phyloP scores from a whole-genome alignment of 2,329 filamentous ascomycete species.

The Cercospora sp. region DNA sequence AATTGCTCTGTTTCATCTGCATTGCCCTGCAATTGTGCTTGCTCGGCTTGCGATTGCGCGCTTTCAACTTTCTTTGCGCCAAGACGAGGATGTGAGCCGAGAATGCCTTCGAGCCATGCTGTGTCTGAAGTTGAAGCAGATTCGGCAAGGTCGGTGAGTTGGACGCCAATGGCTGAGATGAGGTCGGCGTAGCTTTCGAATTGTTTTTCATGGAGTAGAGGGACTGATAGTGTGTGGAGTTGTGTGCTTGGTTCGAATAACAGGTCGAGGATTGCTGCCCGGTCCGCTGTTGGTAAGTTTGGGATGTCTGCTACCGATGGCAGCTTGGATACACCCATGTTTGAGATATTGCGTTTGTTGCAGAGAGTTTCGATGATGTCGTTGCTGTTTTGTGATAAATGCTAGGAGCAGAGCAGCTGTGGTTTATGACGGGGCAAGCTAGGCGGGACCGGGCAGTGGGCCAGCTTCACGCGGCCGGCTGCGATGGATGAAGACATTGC shows the following conservation, averaged over 20 bases:
- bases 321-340: conserved; percentile 42
- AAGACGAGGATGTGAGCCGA: conserved; percentile 79
- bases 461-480: conserved; percentile 3
- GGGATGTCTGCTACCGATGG: conserved; percentile 61
- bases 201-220: conserved; percentile 60
- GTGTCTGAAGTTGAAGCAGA: conserved; percentile 54
- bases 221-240: conserved; percentile 71
- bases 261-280: conserved; percentile 66
- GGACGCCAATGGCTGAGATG: conserved; percentile 64
- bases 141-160: conserved; percentile 62
- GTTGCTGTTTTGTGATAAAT: background rate
- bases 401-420: background rate
- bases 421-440: conserved; percentile 1
- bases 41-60: conserved; percentile 76
- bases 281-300: conserved; percentile 56
- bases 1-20: conserved; percentile 60
- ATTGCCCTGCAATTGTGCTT: conserved; percentile 66
- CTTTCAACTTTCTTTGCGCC: conserved; percentile 82
- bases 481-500: background rate
- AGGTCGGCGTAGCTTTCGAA: conserved; percentile 70
- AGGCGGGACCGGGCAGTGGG: background rate
- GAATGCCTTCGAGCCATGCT: conserved; percentile 66
- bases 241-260: conserved; percentile 81
- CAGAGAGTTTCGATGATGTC: background rate
- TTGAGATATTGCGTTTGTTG: background rate